Evolutionary conservation across 23 red algal species (phyloP).

Genomic region (Chondrus crispus): DNA sequence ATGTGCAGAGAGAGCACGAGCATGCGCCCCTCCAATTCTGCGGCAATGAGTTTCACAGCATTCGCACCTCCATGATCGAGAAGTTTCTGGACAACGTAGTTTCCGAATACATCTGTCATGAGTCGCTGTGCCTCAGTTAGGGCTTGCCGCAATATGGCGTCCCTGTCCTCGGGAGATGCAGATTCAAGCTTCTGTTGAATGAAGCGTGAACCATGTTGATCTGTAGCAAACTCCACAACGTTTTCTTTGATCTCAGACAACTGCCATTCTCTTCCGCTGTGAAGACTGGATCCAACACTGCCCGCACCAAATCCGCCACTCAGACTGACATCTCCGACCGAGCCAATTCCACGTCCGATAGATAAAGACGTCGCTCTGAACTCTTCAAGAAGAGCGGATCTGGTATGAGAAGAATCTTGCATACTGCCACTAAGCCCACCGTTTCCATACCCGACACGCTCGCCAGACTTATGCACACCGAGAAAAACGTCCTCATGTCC

Average conservation of each 20-base stretch:
- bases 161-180: slow-evolving; percentile 55
- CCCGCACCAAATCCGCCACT: slow-evolving; percentile 8
- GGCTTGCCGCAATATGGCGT: slow-evolving; percentile 58
- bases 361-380: slow-evolving; percentile 55
- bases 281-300: neutral
- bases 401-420: slow-evolving; percentile 34
- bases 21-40: slow-evolving; percentile 85
- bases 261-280: slow-evolving; percentile 73
- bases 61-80: slow-evolving; percentile 81
- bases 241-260: slow-evolving; percentile 81
- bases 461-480: neutral
- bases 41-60: slow-evolving; percentile 68
- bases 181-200: slow-evolving; percentile 96
- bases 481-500: slow-evolving; percentile 35
- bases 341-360: slow-evolving; percentile 38
- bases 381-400: slow-evolving; percentile 57
- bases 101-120: slow-evolving; percentile 99
- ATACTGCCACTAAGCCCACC: slow-evolving; percentile 7
- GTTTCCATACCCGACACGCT: slow-evolving; percentile 6
- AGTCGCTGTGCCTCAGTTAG: slow-evolving; percentile 81
- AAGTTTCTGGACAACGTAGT: slow-evolving; percentile 94
- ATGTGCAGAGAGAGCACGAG: slow-evolving; percentile 93
- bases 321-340: slow-evolving; percentile 6
- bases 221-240: slow-evolving; percentile 96
- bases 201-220: slow-evolving; percentile 99